These are phyloP conservation scores for Elaeagnus macrophylla DNA, from an alignment of 306 rosid genomes.

Conservation along the genomic window DNA sequence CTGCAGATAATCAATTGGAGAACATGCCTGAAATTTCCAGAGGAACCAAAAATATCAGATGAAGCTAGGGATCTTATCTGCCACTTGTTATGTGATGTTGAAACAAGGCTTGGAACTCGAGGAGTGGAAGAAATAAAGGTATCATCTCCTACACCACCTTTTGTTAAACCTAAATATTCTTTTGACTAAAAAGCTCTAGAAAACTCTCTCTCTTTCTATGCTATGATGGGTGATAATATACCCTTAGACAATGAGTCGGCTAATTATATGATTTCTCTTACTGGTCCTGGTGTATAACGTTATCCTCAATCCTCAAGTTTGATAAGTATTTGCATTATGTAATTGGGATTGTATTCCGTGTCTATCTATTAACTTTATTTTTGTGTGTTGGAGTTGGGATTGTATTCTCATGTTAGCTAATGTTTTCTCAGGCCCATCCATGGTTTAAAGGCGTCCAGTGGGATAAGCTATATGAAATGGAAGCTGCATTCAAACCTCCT, in stretches of 20 bases:
- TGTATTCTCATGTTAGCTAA: constrained; percentile 5
- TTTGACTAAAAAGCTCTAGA: constrained; percentile 8
- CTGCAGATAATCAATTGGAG: constrained; percentile 93
- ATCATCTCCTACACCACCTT: constrained; percentile 10
- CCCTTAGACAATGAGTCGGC: too few relatives aligned
- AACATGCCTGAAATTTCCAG: constrained; percentile 89
- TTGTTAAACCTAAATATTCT: constrained; percentile 12
- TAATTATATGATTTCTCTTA: too few relatives aligned
- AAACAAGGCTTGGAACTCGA: constrained; percentile 76
- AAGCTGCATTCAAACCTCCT: constrained; percentile 81
- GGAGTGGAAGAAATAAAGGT: constrained; percentile 97
- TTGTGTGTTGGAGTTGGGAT: constrained; percentile 2
- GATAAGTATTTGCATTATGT: constrained; percentile 1
- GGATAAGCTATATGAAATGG: constrained; percentile 90
- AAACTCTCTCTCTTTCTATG: not conserved
- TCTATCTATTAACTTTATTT: not conserved
- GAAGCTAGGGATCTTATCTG: constrained; percentile 82
- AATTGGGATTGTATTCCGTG: not conserved
- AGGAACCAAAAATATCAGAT: constrained; percentile 74
- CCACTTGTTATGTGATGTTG: constrained; percentile 85
- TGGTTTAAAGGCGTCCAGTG: constrained; percentile 78
- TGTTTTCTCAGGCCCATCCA: constrained; percentile 74
- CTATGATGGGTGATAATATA: not conserved
- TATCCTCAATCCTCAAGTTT: not conserved
- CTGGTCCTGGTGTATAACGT: too few relatives aligned